These are phyloP conservation scores for Dendrobium huoshanense DNA, from an alignment of 106 monocot species.

Conservation along the genomic window DNA sequence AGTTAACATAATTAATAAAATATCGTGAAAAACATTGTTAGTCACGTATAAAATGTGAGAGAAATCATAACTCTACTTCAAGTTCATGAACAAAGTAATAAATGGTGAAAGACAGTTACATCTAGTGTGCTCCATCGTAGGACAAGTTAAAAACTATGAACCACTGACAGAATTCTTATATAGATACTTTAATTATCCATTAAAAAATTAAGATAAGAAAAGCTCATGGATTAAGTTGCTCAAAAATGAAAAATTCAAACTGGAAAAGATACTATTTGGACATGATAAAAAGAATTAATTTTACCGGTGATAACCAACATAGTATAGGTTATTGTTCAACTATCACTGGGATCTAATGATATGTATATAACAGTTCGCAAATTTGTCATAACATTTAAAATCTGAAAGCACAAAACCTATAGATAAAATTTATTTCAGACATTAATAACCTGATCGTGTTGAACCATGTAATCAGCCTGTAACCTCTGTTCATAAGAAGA, in stretches of 20 bases:
- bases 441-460: slow-evolving; percentile 64
- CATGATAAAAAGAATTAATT: no score
- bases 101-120: background rate
- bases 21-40: background rate
- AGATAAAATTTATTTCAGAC: background rate
- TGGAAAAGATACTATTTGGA: background rate
- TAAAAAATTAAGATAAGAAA: background rate
- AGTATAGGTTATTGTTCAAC: background rate
- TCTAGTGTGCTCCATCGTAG: background rate
- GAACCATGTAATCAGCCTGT: slow-evolving; percentile 40
- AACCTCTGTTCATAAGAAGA: slow-evolving; percentile 63
- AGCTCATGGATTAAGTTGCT: background rate
- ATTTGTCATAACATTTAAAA: background rate
- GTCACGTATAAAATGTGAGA: background rate
- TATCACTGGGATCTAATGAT: background rate
- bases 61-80: background rate
- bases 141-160: background rate
- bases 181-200: background rate
- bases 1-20: background rate
- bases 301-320: background rate
- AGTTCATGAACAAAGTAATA: background rate
- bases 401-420: background rate
- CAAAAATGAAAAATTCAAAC: background rate
- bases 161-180: no score
- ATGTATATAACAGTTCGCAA: no score